A percentile compares a stretch with the other conserved stretches of the same genome.
These are phyloP conservation scores for Zymoseptoria ardabiliae DNA, from an alignment of 2,329 filamentous ascomycete genomes.

Conservation along the genomic window DNA sequence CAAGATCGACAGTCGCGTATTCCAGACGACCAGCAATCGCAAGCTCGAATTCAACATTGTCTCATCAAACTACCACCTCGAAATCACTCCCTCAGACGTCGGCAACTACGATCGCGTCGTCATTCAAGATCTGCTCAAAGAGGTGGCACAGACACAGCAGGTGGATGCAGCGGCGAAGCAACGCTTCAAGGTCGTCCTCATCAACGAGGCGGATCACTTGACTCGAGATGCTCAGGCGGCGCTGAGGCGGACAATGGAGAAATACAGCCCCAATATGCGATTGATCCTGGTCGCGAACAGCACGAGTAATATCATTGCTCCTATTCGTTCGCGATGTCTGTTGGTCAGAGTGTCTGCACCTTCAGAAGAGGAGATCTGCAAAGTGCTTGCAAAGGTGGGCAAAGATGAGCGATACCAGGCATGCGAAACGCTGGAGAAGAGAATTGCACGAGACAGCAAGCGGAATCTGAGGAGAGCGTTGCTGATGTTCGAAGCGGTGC, in stretches of 20 bases:
- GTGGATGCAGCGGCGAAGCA: conserved; percentile 90
- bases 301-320: conserved; percentile 98
- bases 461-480: conserved; percentile 83
- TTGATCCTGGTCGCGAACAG: conserved; percentile 91
- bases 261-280: conserved; percentile 91
- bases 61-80: conserved; percentile 91
- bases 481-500: conserved; percentile 94
- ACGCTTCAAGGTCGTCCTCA: conserved; percentile 96
- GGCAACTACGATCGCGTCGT: conserved; percentile 95
- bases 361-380: conserved; percentile 74
- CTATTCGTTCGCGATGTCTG: conserved; percentile 84
- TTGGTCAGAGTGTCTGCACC: conserved; percentile 88
- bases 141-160: conserved; percentile 97
- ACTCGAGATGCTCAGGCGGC: conserved; percentile 93
- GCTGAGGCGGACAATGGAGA: conserved; percentile 93
- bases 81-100: conserved; percentile 95
- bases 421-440: conserved; percentile 65
- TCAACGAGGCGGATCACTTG: conserved; percentile 95
- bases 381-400: conserved; percentile 61
- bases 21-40: conserved; percentile 86
- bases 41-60: conserved; percentile 99
- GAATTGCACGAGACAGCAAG: conserved; percentile 84
- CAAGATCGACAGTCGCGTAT: conserved; percentile 95
- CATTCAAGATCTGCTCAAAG: conserved; percentile 89
- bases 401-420: conserved; percentile 80